phyloP scores from a whole-genome alignment of 1,284 basidiomycete species.

The Ustilago xerochloae region DNA sequence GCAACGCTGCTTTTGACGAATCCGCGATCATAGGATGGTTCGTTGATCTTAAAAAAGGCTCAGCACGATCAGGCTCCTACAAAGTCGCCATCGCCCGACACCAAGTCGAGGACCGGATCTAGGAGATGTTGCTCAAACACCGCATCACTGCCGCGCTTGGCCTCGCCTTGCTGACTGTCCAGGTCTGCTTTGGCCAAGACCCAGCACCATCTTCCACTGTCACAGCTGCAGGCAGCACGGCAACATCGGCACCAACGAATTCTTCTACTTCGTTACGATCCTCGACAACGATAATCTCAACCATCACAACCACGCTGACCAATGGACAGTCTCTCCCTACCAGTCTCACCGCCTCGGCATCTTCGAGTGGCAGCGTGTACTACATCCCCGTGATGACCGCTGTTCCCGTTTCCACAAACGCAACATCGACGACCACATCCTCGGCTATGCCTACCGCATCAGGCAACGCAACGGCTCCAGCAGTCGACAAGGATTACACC shows the following conservation, averaged over 20 bases:
- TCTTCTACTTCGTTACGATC: constrained; percentile 1
- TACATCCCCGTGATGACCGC: constrained; percentile 38
- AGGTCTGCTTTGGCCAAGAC: constrained; percentile 14
- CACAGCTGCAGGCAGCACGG: constrained; percentile 4
- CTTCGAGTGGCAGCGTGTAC: constrained; percentile 31
- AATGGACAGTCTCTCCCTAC: constrained; percentile 38
- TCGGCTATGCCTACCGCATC: constrained; percentile 6
- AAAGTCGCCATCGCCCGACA: neutral
- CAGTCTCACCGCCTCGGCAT: constrained; percentile 32
- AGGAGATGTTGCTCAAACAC: constrained; percentile 17
- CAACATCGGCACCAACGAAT: constrained; percentile 2
- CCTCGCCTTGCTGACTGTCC: constrained; percentile 13
- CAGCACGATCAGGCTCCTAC: neutral
- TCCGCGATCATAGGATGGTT: constrained; percentile 5
- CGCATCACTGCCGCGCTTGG: constrained; percentile 1
- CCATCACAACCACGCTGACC: constrained; percentile 40
- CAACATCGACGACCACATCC: constrained; percentile 5
- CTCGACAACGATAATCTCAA: constrained; percentile 22
- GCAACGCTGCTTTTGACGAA: too few species aligned
- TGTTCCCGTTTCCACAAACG: constrained; percentile 12
- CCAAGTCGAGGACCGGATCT: neutral
- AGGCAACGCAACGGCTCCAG: constrained; percentile 9
- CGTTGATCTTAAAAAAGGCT: neutral
- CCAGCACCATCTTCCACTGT: constrained; percentile 16
- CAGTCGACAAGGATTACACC: constrained; percentile 5